A percentile compares a stretch with the other conserved stretches of the same genome.
These are phyloP conservation scores for Colletotrichum sp. DNA, from an alignment of 2,329 filamentous ascomycete genomes.

Conservation along the genomic window DNA sequence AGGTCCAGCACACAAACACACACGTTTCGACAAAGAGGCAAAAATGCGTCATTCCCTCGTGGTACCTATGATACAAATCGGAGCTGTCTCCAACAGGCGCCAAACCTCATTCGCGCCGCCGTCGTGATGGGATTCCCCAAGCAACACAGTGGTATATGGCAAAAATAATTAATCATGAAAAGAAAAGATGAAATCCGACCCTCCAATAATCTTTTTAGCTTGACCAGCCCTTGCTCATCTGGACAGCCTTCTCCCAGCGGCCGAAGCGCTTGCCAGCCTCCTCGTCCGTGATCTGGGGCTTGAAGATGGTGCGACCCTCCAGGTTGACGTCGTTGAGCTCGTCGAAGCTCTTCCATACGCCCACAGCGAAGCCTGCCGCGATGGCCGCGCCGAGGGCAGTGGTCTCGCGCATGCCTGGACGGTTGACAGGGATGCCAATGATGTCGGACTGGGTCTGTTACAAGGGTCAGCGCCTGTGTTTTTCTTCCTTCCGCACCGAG, in stretches of 20 bases:
- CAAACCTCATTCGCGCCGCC: not conserved
- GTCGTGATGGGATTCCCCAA: slow-evolving; percentile 12
- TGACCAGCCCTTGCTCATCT: slow-evolving; percentile 79
- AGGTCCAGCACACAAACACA: not conserved
- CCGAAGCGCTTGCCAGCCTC: slow-evolving; percentile 68
- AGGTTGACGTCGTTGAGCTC: slow-evolving; percentile 76
- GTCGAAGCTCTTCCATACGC: slow-evolving; percentile 75
- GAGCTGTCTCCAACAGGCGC: not conserved
- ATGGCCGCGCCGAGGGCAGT: slow-evolving; percentile 83
- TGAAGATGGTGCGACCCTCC: slow-evolving; percentile 71
- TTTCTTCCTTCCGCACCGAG: slow-evolving; percentile 5
- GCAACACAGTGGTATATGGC: slow-evolving; percentile 19
- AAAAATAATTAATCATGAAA: not conserved
- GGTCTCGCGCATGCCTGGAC: slow-evolving; percentile 83
- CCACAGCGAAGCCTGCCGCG: slow-evolving; percentile 78
- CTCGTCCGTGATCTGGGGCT: slow-evolving; percentile 65
- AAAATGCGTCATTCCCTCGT: slow-evolving; percentile 14
- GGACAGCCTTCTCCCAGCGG: slow-evolving; percentile 77
- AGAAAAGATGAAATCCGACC: not conserved
- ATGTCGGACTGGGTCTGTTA: slow-evolving; percentile 76
- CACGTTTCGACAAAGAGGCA: not conserved
- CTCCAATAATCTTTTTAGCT: slow-evolving; percentile 23
- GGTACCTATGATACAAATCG: slow-evolving; percentile 14
- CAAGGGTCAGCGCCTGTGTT: not conserved
- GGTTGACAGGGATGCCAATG: slow-evolving; percentile 78